Evolutionary conservation across 345 rosid species (phyloP), one percentile per base, ranked within the genome.

Genomic region (Pugionium cornutum): DNA sequence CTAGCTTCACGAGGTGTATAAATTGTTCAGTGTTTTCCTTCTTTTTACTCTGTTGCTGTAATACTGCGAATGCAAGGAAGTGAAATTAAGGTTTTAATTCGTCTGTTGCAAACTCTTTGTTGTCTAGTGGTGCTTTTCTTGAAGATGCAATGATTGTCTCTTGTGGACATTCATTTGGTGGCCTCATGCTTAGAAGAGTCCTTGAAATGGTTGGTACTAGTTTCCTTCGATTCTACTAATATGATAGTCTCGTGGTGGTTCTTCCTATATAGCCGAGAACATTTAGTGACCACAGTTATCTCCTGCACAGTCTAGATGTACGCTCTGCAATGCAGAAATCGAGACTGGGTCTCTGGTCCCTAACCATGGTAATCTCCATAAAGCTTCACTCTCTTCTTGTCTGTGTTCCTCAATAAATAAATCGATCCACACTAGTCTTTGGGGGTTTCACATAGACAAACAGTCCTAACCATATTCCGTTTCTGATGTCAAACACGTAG

Each of bases 111-210:
- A 70, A 60, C 67, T 71, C 66, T 37, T 47, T 71, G 60, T 73
- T 81, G 73, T 59, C 28, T 68, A 94, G 99, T 58, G 99, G 99
- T 64, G 86, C 89, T 69, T 94, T 86, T 80, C 99, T 94, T 62
- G 99, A 89, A 79, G 99, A 94, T 83, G 99, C 99, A 7, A 30
- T 80, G 83, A 82, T 86, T 56, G 89, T 90, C 62, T 86, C 99
- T 36, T 94, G 99, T 53, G 99, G 99, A 63, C 99, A 94, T 82
- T 94, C 99, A 33, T 94, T 94, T 77, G 99, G 97, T 62, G 97
- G 99, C 46, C 87, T 85, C 69, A 86, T 88, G 97, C 92, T 94
- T 64, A 84, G 83, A 73, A 86, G 84, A 77, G 99, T 94, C 57
- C 74, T 88, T 53, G 96, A 94, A 57, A 86, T 73, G 81, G 99